Base-by-base conservation (phyloP, 371 early-diverging fungal genomes). In the Mortierella polycephala region DNA sequence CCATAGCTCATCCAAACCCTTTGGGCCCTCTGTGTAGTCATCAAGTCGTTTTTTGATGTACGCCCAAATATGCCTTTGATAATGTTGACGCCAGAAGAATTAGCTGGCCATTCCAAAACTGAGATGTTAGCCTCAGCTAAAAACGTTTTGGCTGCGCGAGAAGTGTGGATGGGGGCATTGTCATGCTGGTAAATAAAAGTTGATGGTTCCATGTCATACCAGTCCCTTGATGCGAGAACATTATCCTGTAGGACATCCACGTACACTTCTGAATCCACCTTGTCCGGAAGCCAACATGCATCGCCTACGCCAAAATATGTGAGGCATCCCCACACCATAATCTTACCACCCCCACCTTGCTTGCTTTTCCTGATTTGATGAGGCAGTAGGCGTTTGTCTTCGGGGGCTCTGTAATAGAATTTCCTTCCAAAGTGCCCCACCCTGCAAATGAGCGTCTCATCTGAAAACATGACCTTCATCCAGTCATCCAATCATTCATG, bases 131-230 rank as follows among this genome's bases (percentile, higher is more conserved):
- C 39, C 20, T 69, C 11, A 1, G 44, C 46, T 10, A 74, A 56
- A 57, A 53, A 69, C 21, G 59, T 64, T 30, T 23, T 60, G 1
- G 37, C 37, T 13, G 59, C 7, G 8, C 60, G 40, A 2, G 70
- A 55, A 58, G 55, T 82, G 40, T 74, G 82, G 13, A 69, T 61
- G 6, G 62, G 57, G 47, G 63, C 62, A 56, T 82, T 82, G 69
- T 75, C 82, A 30, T 77, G 73, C 37, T 77, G 69, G 57, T 77
- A 74, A 14, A 71, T 63, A 45, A 77, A 57, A 21, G 54, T 52
- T 30, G 44, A 18, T 23, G 14, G 21, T 23, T 69, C 56, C 13
- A 62, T 52, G 18, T 53, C 57, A 14, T 54, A 59, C 45, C 60
- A 57, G 21, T 65, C 44, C 7, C 58, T 6, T 7, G 74, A 60